A percentile compares a stretch with the other conserved stretches of the same genome.
These are phyloP conservation scores for Dispira parvispora DNA, from an alignment of 192 early-diverging fungal genomes.

Conservation along the genomic window DNA sequence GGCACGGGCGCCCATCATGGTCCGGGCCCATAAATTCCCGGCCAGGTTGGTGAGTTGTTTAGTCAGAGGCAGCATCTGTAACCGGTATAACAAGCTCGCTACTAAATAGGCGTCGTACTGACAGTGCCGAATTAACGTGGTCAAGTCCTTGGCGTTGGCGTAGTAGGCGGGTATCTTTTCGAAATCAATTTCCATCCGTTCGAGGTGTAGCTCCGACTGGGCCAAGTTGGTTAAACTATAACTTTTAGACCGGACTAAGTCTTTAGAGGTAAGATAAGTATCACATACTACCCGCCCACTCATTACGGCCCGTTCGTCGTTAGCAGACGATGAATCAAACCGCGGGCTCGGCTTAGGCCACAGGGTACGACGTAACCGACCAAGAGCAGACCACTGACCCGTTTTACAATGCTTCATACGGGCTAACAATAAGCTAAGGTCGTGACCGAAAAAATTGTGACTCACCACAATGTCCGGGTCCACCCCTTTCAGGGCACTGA, in stretches of 20 bases:
- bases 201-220: constrained; percentile 51
- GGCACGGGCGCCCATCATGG: constrained; percentile 74
- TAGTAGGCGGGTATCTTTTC: constrained; percentile 61
- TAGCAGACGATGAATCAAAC: constrained; percentile 13
- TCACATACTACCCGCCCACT: constrained; percentile 85
- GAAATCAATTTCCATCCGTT: constrained; percentile 69
- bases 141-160: constrained; percentile 32
- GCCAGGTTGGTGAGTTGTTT: constrained; percentile 83
- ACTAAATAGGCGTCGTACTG: constrained; percentile 69
- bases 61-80: constrained; percentile 82
- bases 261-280: constrained; percentile 77
- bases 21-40: constrained; percentile 89
- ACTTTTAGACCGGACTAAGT: constrained; percentile 68
- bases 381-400: constrained; percentile 74
- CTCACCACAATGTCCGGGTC: constrained; percentile 94
- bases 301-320: constrained; percentile 53
- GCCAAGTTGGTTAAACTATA: constrained; percentile 71
- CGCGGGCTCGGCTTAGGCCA: constrained; percentile 67
- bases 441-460: constrained; percentile 94
- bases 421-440: constrained; percentile 81
- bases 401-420: constrained; percentile 73
- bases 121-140: constrained; percentile 60
- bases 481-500: constrained; percentile 46
- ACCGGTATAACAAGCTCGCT: constrained; percentile 65
- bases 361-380: constrained; percentile 60